A percentile compares a stretch with the other conserved stretches of the same genome.
phyloP scores from a whole-genome alignment of 176 grass and related monocot species.

The Zizania latifolia region DNA sequence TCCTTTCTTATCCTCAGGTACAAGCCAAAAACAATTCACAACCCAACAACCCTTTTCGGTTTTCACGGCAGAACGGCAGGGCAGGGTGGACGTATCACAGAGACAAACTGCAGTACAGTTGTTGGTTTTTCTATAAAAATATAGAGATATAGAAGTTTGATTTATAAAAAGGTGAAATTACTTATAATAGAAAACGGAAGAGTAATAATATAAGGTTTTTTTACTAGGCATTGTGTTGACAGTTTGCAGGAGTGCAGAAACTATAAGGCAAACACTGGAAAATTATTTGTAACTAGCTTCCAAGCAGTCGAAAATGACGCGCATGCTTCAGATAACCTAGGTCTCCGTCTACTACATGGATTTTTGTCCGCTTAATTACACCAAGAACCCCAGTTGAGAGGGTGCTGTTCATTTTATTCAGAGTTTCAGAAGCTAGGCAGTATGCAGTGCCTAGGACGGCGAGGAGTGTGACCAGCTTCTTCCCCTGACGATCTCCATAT shows the following conservation, averaged over 20 bases:
- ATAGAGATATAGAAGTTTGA: too few species aligned
- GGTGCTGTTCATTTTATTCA: conserved; percentile 17
- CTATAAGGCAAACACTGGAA: neutral
- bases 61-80: conserved; percentile 17
- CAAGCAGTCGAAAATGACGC: conserved; percentile 40
- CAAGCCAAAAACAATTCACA: conserved; percentile 3
- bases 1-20: conserved; percentile 63
- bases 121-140: too few species aligned
- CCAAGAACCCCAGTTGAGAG: conserved; percentile 22
- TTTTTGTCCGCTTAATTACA: conserved; percentile 25
- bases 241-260: neutral
- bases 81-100: neutral
- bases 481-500: conserved; percentile 9
- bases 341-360: conserved; percentile 28
- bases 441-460: neutral
- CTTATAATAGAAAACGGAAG: too few species aligned
- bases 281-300: conserved; percentile 21
- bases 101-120: neutral
- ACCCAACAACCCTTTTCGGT: neutral
- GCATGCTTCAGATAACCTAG: conserved; percentile 36
- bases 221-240: neutral
- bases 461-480: neutral
- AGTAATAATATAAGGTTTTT: neutral
- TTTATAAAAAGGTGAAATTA: too few species aligned
- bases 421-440: neutral